Evolutionary conservation across 208 protist genomes (phyloP).

Genomic region (Trypanosoma avium): DNA sequence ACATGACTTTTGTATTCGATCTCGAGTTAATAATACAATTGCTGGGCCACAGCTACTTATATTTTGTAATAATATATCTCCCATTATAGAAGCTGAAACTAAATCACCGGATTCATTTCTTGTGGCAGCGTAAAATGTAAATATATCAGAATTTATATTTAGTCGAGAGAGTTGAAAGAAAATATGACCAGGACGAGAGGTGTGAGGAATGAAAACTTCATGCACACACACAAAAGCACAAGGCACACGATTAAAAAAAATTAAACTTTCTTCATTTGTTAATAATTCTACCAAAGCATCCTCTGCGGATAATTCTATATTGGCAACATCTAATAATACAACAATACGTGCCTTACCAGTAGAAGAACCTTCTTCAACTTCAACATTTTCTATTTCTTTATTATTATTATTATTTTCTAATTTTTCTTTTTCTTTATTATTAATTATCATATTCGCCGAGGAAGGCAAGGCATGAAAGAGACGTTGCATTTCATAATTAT

Average conservation of each 20-base stretch:
- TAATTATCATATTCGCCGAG: background rate
- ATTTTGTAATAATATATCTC: constrained; percentile 34
- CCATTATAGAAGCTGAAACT: constrained; percentile 41
- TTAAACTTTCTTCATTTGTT: constrained; percentile 22
- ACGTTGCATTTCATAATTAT: constrained; percentile 39
- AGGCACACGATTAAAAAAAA: constrained; percentile 40
- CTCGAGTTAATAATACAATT: constrained; percentile 68
- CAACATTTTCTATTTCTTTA: background rate
- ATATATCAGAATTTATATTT: constrained; percentile 62
- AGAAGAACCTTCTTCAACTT: constrained; percentile 10
- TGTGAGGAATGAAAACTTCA: constrained; percentile 77
- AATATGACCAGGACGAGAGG: constrained; percentile 46
- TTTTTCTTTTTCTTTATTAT: background rate
- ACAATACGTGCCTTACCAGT: constrained; percentile 33
- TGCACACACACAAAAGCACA: constrained; percentile 63
- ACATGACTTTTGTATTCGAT: constrained; percentile 54
- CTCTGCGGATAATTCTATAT: constrained; percentile 51
- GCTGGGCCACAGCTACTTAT: constrained; percentile 34
- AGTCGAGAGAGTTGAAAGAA: constrained; percentile 66
- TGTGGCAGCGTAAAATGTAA: constrained; percentile 59
- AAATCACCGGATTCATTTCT: constrained; percentile 74
- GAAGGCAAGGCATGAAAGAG: constrained; percentile 13
- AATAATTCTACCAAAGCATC: constrained; percentile 45
- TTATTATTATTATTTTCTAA: background rate
- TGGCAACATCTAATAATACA: constrained; percentile 70